These are phyloP conservation scores for Blastobotrys aristatus DNA, from an alignment of 1,139 yeast species.

Conservation along the genomic window DNA sequence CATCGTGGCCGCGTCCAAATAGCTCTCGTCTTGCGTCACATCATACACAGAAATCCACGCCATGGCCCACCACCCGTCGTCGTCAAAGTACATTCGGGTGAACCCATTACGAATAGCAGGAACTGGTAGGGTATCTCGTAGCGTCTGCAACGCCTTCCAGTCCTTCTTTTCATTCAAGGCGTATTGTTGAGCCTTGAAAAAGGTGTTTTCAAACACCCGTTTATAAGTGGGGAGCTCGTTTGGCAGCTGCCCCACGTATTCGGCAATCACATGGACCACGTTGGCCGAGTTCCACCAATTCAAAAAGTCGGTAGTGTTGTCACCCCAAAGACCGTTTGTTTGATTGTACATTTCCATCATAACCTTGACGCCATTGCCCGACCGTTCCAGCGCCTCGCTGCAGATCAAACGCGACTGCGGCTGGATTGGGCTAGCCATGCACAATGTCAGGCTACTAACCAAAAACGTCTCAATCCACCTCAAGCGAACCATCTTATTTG, in stretches of 20 bases:
- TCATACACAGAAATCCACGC: conserved; percentile 22
- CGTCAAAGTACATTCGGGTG: conserved; percentile 18
- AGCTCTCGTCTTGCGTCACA: conserved; percentile 13
- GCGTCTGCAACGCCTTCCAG: neutral
- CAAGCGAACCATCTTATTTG: too few species aligned
- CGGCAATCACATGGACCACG: conserved; percentile 14
- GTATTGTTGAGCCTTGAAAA: conserved; percentile 7
- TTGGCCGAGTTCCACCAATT: conserved; percentile 20
- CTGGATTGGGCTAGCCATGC: neutral
- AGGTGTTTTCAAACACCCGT: conserved; percentile 10
- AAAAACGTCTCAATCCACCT: too few species aligned
- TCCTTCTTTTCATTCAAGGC: conserved; percentile 8
- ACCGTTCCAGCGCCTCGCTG: neutral
- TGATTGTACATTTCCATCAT: conserved; percentile 8
- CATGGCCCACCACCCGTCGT: conserved; percentile 23
- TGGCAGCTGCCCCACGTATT: conserved; percentile 11
- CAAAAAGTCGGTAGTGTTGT: neutral
- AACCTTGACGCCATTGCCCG: neutral
- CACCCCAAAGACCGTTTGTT: conserved; percentile 7
- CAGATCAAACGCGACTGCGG: neutral
- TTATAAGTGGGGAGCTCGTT: neutral
- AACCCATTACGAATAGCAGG: conserved; percentile 19
- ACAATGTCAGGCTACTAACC: too few species aligned
- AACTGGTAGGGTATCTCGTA: conserved; percentile 4
- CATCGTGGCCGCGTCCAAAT: conserved; percentile 16